Base-by-base conservation (phyloP, 345 rosid species). In the Corchorus olitorius region DNA sequence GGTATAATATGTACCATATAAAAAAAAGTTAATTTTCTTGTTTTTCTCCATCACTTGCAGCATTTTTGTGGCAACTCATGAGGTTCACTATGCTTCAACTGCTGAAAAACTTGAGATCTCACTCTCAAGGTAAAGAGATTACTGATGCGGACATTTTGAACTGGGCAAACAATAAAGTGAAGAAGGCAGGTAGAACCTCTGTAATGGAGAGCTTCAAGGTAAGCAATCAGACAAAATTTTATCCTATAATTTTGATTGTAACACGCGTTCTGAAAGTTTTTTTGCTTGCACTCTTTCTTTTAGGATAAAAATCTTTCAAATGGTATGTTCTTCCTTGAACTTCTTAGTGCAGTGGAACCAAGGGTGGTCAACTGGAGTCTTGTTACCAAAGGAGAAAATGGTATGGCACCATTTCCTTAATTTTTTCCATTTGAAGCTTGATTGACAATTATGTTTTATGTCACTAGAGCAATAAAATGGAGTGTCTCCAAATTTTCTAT, bases 11-110 rank as follows among this genome's bases (percentile, higher is more conserved):
- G 27, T 27, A 27, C 27, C 27, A 27, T 27, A 27, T 27, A 27
- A 27, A 27, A 27, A 27, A 1, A 27, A 27, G 27, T 27, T 27
- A 27, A 83, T 76, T 65, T 50, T 54, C 34, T 76, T 52, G 16
- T 68, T 74, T 65, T 50, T 59, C 17, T 71, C 41, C 17, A 69
- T 64, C 59, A 72, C 10, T 59, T 73, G 75, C 97, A 93, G 99
- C 99, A 37, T 88, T 80, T 81, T 70, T 96, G 73, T 96, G 99
- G 99, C 98, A 96, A 82, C 86, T 96, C 73, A 94, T 96, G 99
- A 92, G 99, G 86, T 96, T 84, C 79, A 85, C 89, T 9, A 96
- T 96, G 98, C 93, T 96, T 76, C 97, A 92, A 88, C 99, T 94
- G 74, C 87, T 96, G 84, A 89, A 83, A 83, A 94, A 96, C 85